These are phyloP conservation scores for Penicillium angulare DNA, from an alignment of 495 filamentous ascomycete species.

Conservation along the genomic window DNA sequence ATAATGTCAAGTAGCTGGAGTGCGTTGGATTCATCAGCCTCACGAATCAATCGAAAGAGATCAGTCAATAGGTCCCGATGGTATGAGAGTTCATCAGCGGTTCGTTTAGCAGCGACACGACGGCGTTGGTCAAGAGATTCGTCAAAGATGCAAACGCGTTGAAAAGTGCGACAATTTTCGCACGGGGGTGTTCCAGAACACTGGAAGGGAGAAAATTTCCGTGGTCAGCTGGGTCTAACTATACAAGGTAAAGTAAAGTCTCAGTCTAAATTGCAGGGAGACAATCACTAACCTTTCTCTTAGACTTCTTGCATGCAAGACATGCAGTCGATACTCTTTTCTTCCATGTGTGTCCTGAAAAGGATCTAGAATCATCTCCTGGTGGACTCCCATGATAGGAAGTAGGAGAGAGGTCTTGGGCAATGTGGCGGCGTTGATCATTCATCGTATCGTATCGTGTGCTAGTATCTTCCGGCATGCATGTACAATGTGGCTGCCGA, in stretches of 20 bases:
- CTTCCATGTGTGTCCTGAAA: conserved; percentile 23
- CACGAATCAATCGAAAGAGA: conserved; percentile 38
- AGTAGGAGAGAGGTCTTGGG: conserved; percentile 29
- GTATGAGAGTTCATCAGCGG: conserved; percentile 44
- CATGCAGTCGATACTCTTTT: conserved; percentile 49
- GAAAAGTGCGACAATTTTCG: conserved; percentile 41
- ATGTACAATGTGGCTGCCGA: background rate
- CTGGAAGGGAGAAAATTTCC: conserved; percentile 12
- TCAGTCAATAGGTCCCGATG: conserved; percentile 43
- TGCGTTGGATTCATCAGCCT: conserved; percentile 29
- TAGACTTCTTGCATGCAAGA: conserved; percentile 48
- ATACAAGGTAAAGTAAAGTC: background rate
- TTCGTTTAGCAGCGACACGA: conserved; percentile 49
- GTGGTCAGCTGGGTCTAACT: background rate
- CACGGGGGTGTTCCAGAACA: conserved; percentile 44
- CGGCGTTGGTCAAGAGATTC: conserved; percentile 48
- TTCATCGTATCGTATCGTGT: conserved; percentile 18
- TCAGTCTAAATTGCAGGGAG: background rate
- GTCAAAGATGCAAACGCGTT: conserved; percentile 44
- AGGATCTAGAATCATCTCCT: conserved; percentile 12
- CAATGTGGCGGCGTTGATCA: conserved; percentile 25
- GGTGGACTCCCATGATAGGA: conserved; percentile 20
- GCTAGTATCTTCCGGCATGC: background rate
- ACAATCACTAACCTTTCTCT: conserved; percentile 35
- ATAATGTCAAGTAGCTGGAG: conserved; percentile 36